Conservation (phyloP, 2,329 filamentous ascomycete genomes). For the Curvularia eragrostidis region DNA sequence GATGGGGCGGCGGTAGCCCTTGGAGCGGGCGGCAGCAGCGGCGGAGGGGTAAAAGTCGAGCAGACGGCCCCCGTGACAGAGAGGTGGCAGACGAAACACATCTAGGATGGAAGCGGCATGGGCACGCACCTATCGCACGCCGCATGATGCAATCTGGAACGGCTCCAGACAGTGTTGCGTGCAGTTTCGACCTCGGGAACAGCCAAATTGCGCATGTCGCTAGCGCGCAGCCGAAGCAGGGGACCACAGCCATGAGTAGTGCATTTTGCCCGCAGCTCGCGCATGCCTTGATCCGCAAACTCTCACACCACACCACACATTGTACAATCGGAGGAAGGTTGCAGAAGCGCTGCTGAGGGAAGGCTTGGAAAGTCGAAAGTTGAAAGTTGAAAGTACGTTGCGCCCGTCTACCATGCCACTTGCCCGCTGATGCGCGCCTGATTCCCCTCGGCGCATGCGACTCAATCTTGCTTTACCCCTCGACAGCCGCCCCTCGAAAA, state of each 20-base stretch:
- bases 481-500: slow-evolving; percentile 34
- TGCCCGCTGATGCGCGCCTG: slow-evolving; percentile 14
- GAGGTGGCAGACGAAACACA: slow-evolving; percentile 12
- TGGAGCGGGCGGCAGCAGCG: slow-evolving; percentile 31
- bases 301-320: slow-evolving; percentile 29
- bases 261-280: slow-evolving; percentile 36
- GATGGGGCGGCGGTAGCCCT: background rate
- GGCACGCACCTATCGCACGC: slow-evolving; percentile 7
- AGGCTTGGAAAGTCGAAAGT: slow-evolving; percentile 45
- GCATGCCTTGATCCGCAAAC: slow-evolving; percentile 29
- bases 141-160: slow-evolving; percentile 25
- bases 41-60: slow-evolving; percentile 22
- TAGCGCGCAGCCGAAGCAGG: slow-evolving; percentile 33
- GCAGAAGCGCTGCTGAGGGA: slow-evolving; percentile 52
- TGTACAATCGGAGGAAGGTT: slow-evolving; percentile 45
- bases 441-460: slow-evolving; percentile 29
- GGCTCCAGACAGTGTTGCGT: slow-evolving; percentile 16
- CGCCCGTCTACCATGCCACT: slow-evolving; percentile 5
- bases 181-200: slow-evolving; percentile 34
- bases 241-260: slow-evolving; percentile 31
- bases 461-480: slow-evolving; percentile 35
- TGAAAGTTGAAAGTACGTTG: slow-evolving; percentile 44
- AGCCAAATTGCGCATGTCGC: slow-evolving; percentile 33
- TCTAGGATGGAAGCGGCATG: slow-evolving; percentile 26
- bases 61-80: slow-evolving; percentile 11